Base-by-base conservation (phyloP, 1,284 basidiomycete species). In the Sanghuangporus weigelae region DNA sequence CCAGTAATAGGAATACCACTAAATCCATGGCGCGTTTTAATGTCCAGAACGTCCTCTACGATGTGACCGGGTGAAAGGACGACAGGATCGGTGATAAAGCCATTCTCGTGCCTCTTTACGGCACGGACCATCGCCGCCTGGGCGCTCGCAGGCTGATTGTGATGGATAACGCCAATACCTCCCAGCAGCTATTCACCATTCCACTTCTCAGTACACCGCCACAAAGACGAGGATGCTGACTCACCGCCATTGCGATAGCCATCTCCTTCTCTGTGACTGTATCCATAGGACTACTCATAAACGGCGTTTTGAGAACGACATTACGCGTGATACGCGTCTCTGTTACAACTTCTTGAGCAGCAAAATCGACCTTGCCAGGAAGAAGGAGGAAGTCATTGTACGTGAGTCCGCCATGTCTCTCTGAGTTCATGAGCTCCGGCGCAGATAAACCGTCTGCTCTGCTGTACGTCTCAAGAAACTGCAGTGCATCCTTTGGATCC, bases 281-380 rank as follows among this genome's bases (percentile, higher is more conserved):
- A 80, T 99, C 96, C 96, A 99, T 99, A 49, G 97, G 96, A 65
- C 94, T 96, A 75, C 94, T 97, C 79, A 98, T 82, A 79, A 99
- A 97, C 0, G 97, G 96, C 0, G 96, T 96, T 79, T 95, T 98
- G 72, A 99, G 84, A 49, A 84, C 81, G 69, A 98, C 93, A 72
- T 98, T 98, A 64, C 91, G 87, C 54, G 96, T 98, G 62, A 99
- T 89, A 62, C 83, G 85, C 70, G 88, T 92, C 78, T 97, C 93
- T 2, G 95, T 89, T 68, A 85, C 76, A 71, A 97, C 96, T 59
- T 88, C 85, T 10, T 82, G 84, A 1, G 94, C 92, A 40, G 89
- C 81, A 75, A 99, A 99, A 80, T 96, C 87, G 71, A 99, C 98
- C 78, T 93, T 95, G 61, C 97, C 96, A n/a, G 97, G 96, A 4